Evolutionary conservation across 352 stramenopile species (phyloP).

Genomic region (Phytophthora boehmeriae): DNA sequence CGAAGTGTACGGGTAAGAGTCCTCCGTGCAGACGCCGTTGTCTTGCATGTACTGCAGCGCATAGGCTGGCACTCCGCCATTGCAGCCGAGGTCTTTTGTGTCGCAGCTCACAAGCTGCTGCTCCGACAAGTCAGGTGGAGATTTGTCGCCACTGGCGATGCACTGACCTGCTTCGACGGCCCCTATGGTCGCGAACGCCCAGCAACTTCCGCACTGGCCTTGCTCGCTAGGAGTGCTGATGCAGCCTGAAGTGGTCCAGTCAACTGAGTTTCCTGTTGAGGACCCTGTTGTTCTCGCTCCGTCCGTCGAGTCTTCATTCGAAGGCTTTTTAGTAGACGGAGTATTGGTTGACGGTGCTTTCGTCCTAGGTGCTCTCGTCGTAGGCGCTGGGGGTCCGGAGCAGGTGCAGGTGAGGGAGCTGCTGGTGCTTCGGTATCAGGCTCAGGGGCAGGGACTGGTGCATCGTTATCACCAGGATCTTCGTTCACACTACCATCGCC

Average conservation of each 20-base stretch:
- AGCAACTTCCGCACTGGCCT: constrained; percentile 96
- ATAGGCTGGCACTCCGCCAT: constrained; percentile 90
- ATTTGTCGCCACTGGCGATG: constrained; percentile 67
- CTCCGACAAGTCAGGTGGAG: constrained; percentile 87
- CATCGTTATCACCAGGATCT: no score
- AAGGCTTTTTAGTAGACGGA: constrained; percentile 15
- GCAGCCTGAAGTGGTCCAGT: constrained; percentile 51
- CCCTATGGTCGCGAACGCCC: constrained; percentile 94
- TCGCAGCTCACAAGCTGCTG: constrained; percentile 94
- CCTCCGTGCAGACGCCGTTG: constrained; percentile 82
- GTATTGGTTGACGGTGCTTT: constrained; percentile 16
- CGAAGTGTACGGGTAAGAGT: constrained; percentile 83
- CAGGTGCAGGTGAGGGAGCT: background rate
- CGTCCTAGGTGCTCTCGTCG: background rate
- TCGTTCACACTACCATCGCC: no score
- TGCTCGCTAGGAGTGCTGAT: constrained; percentile 92
- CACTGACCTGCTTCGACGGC: constrained; percentile 91
- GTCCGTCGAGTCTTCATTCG: constrained; percentile 14
- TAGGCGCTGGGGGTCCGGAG: background rate
- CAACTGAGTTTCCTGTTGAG: constrained; percentile 28
- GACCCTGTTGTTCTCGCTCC: constrained; percentile 3
- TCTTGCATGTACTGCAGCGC: constrained; percentile 91
- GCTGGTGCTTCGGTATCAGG: constrained; percentile 2
- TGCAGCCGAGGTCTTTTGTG: constrained; percentile 88
- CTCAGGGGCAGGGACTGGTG: background rate